These are phyloP conservation scores for Raffaelea deltoideospora DNA, from an alignment of 2,329 filamentous ascomycete species.

Conservation along the genomic window DNA sequence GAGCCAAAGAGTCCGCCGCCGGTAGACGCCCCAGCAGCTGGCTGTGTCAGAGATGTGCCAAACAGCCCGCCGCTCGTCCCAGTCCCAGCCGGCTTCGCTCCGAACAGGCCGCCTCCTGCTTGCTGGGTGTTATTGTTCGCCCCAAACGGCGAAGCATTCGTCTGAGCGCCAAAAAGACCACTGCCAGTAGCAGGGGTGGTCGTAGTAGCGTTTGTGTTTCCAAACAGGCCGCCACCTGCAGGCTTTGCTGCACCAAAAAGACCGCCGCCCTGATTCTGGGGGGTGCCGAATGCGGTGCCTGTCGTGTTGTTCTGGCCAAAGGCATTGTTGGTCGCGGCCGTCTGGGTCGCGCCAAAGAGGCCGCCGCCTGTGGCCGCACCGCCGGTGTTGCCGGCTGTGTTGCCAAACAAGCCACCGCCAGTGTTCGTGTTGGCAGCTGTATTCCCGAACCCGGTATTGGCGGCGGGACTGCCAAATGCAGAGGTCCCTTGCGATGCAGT, in stretches of 20 bases:
- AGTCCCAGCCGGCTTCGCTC: slow-evolving; percentile 21
- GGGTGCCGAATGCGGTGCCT: slow-evolving; percentile 14
- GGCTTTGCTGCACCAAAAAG: slow-evolving; percentile 16
- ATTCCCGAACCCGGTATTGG: slow-evolving; percentile 16
- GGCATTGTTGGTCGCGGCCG: slow-evolving; percentile 5
- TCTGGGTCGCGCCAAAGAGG: slow-evolving; percentile 15
- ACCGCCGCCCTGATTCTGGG: slow-evolving; percentile 11
- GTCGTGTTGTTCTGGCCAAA: slow-evolving; percentile 1
- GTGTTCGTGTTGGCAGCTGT: not conserved
- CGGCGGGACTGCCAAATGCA: slow-evolving; percentile 25
- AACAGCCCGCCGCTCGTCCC: slow-evolving; percentile 31
- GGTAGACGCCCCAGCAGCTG: slow-evolving; percentile 19
- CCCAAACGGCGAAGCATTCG: slow-evolving; percentile 4
- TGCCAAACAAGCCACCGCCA: slow-evolving; percentile 20
- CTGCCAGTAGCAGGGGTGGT: slow-evolving; percentile 2
- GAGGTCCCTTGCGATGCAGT: slow-evolving; percentile 4
- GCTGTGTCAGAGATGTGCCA: slow-evolving; percentile 18
- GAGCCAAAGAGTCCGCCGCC: slow-evolving; percentile 37
- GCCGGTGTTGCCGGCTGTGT: slow-evolving; percentile 7
- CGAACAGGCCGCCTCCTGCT: slow-evolving; percentile 22
- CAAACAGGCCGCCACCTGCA: slow-evolving; percentile 13
- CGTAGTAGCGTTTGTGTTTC: not conserved
- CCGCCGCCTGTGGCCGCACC: slow-evolving; percentile 7
- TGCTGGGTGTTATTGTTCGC: not conserved
- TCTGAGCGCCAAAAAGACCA: slow-evolving; percentile 3